phyloP scores from a whole-genome alignment of 805 yeast genomes.

The Komagataella populi region DNA sequence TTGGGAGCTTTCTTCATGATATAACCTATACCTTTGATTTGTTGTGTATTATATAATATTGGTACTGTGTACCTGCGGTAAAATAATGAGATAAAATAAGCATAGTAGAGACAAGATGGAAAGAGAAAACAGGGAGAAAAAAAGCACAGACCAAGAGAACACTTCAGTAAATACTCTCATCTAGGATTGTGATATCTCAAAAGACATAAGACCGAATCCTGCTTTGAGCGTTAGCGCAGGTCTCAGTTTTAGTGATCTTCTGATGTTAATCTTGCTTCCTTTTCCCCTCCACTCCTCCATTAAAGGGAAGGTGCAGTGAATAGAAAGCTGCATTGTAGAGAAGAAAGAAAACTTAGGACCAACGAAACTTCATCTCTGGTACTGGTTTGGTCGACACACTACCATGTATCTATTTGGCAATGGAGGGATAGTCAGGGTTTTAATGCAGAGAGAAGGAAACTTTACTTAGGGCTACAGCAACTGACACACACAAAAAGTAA shows the following conservation, averaged over 20 bases:
- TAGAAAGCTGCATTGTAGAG: conserved; percentile 28
- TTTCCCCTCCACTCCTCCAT: conserved; percentile 32
- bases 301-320: conserved; percentile 26
- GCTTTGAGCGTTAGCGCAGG: neutral
- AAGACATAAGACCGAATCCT: neutral
- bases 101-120: neutral
- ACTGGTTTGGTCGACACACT: neutral
- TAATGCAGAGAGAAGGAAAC: neutral
- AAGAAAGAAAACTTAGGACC: conserved; percentile 8
- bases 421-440: neutral
- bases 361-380: conserved; percentile 1
- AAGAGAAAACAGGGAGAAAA: no score
- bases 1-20: conserved; percentile 1
- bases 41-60: neutral
- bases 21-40: neutral
- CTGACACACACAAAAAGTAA: neutral
- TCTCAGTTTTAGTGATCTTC: neutral
- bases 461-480: neutral
- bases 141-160: no score
- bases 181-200: neutral
- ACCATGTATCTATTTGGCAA: neutral
- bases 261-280: conserved; percentile 19
- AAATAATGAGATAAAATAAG: neutral
- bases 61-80: neutral
- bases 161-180: neutral